Evolutionary conservation across 805 yeast species (phyloP), one percentile per base, ranked within the genome.

Genomic region (Komagataella pseudopastoris): DNA sequence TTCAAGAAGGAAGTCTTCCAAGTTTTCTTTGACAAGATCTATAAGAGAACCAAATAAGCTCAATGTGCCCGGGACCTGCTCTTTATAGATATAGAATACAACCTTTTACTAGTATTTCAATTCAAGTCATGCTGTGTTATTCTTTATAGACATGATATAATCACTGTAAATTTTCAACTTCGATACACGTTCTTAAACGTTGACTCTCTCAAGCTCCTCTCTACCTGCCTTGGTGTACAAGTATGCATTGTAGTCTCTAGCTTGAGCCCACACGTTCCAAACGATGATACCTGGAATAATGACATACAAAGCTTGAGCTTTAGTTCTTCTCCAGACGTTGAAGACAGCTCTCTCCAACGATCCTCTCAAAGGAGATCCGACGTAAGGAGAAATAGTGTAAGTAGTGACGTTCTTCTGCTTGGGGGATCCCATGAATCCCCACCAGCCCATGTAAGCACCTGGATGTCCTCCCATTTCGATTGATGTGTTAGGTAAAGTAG

Each of bases 171-270:
- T 30, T 30, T 30, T 30, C 39, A 30, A 12, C 14, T 8, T 30
- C 6, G 39, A 30, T 30, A 14, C 12, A 14, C 14, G 39, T 14
- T 14, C 39, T 58, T 58, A 66, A 58, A 66, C 71, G 54, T 67
- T 64, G 51, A 73, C 81, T 69, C 80, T 81, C 69, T 78, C 91
- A 66, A 91, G 80, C 67, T 91, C 96, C 76, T 85, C 91, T 76
- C 90, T 88, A 70, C 99, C 99, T 58, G 87, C 98, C 78, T 91
- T 91, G 71, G 97, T 89, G 80, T 91, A 91, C 69, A 91, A 78
- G 81, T 75, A 90, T 68, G 82, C 91, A 72, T 91, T 87, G 81
- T 89, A 89, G 66, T 85, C 89, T 74, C 88, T 82, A 59, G 95
- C 90, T 66, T 76, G 70, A 57, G 79, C 80, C 96, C 96, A 88